Evolutionary conservation across 768 basidiomycete genomes (phyloP), one percentile per base, ranked within the genome.

Genomic region (Exsudoporus frostii): DNA sequence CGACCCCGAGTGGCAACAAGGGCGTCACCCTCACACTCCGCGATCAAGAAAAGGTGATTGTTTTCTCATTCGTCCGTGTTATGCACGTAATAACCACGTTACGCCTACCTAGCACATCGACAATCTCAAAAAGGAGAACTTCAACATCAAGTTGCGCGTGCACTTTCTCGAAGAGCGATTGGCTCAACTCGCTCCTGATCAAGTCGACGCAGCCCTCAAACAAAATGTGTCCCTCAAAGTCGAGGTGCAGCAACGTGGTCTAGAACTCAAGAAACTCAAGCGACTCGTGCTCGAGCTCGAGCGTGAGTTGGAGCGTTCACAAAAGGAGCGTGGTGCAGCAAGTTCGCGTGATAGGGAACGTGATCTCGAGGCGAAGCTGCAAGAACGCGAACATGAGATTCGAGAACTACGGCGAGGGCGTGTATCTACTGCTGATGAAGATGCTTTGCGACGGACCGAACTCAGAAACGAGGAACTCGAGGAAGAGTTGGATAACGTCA

Each of bases 101-200:
- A 1, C 7, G 8, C 36, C 29, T 37, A 10, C 25, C n/a, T 64
- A 98, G 95, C 90, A 95, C 69, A 92, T 97, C 65, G 93, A 98
- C 72, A 85, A 85, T 56, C 82, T 94, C 64, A 94, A 96, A 75
- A 97, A 95, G 69, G 95, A 98, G 69, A 96, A 96, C 76, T 98
- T 98, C 70, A 88, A 87, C 64, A 86, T 99, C 67, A 97, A 98
- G 70, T 81, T 98, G 47, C 90, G 93, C 53, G 90, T 98, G 4
- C 93, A 97, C 66, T 96, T 97, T 67, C 81, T 97, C 39, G 92
- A 98, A 70, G 93, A 98, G 64, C 86, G 91, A 41, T 80, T 99
- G 15, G 88, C 88, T 2, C 85, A 91, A 62, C 83, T 94, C 44
- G 89, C 90, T 0, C 92, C 93, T 0, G 93, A 96, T 67, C 89